A percentile compares a stretch with the other conserved stretches of the same genome.
Conservation (phyloP, 2,329 filamentous ascomycete species). For the Hypoxylon sp. region DNA sequence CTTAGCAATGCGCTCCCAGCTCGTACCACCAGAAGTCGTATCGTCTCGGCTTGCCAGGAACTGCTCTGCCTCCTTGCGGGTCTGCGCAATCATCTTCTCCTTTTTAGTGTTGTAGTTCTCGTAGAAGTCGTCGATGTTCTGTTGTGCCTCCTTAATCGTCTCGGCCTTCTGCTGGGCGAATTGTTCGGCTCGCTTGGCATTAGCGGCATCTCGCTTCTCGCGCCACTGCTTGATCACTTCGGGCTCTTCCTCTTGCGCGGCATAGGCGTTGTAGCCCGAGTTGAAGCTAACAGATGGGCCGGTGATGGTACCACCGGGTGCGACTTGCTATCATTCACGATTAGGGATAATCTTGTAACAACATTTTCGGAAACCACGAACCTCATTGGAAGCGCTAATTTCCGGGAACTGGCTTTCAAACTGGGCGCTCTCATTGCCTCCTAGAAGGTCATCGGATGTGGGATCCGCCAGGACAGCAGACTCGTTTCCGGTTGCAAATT, state of each 20-base stretch:
- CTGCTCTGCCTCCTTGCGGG: constrained; percentile 91
- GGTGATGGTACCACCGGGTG: constrained; percentile 84
- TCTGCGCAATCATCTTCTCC: constrained; percentile 92
- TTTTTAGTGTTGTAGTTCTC: constrained; percentile 99
- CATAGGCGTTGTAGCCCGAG: constrained; percentile 71
- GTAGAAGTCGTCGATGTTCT: constrained; percentile 99
- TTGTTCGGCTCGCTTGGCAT: constrained; percentile 86
- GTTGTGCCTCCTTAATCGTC: constrained; percentile 88
- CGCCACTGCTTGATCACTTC: constrained; percentile 94
- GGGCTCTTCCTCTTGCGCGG: constrained; percentile 82
- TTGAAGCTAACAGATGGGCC: constrained; percentile 76
- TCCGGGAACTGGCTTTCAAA: constrained; percentile 96
- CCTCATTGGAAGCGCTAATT: constrained; percentile 77
- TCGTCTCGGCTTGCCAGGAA: constrained; percentile 92
- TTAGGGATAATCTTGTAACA: constrained; percentile 29
- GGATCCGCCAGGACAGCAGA: constrained; percentile 74
- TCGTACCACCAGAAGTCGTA: constrained; percentile 93
- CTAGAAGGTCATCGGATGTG: constrained; percentile 79
- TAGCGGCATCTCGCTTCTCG: constrained; percentile 85
- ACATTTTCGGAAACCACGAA: constrained; percentile 56
- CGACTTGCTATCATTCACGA: constrained; percentile 70
- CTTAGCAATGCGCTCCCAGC: constrained; percentile 98
- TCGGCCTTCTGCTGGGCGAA: constrained; percentile 86
- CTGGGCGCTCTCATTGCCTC: constrained; percentile 65
- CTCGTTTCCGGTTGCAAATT: constrained; percentile 86